Base-by-base conservation (phyloP, 805 yeast species). In the Zygosaccharomyces bailii region DNA sequence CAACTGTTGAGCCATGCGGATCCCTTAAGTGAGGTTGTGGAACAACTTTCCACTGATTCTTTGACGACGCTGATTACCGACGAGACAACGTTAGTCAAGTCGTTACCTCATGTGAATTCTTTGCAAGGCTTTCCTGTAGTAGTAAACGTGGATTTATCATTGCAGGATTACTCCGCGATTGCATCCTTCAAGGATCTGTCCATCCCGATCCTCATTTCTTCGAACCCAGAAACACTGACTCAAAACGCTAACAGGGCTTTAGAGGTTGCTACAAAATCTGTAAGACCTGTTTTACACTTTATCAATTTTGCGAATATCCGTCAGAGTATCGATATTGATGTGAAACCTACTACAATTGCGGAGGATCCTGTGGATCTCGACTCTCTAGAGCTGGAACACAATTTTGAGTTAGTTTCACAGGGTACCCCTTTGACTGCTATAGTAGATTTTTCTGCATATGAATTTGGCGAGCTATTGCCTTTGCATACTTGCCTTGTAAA, bases 171-270 rank as follows among this genome's bases (percentile, higher is more conserved):
- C 65, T 79, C 85, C 20, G 68, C 77, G 11, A 75, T 87, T 20
- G 71, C 91, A n/a, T 75, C 87, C 5, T 70, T 85, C 53, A 80
- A 90, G 59, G 91, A 86, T 61, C 69, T 84, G 32, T 79, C 80
- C 11, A 75, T 73, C 53, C 75, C 80, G 5, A 71, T 84, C 18
- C 63, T 90, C 50, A 75, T 89, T 44, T 86, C 96, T n/a, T 80
- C 78, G 55, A 67, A 71, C 30, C 61, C 74, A 4, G 60, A 68
- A 24, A 87, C 83, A 49, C 71, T 83, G 7, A 65, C 70, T 35
- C 73, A 73, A 41, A 71, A 77, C 49, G 72, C 86, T 4, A 65
- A 77, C 35, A 75, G 80, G 19, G 78, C 95, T 2, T 76, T 79
- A 54, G 66, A 78, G 35, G 63, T 82, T 31, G 76, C 90, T 5